A percentile compares a stretch with the other conserved stretches of the same genome.
These are phyloP conservation scores for Fusarium verrucosum DNA, from an alignment of 2,329 filamentous ascomycete species.

Conservation along the genomic window DNA sequence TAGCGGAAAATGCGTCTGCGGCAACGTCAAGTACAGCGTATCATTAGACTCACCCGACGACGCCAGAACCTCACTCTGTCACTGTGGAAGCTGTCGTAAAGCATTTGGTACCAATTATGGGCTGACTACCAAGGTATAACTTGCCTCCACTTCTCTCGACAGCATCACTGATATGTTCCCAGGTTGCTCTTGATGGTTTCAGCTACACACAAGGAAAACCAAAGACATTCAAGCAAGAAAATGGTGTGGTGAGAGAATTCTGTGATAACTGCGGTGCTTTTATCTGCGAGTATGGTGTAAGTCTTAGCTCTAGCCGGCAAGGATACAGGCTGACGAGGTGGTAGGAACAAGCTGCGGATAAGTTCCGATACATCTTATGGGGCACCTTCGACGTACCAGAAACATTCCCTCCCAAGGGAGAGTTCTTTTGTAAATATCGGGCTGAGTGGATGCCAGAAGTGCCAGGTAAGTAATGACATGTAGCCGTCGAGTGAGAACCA, in stretches of 20 bases:
- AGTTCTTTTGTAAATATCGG: slow-evolving; percentile 62
- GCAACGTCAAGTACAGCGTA: slow-evolving; percentile 20
- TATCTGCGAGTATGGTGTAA: slow-evolving; percentile 32
- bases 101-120: slow-evolving; percentile 31
- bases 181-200: slow-evolving; percentile 17
- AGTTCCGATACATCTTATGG: slow-evolving; percentile 55
- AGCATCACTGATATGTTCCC: accelerated
- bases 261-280: slow-evolving; percentile 29
- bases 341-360: slow-evolving; percentile 55
- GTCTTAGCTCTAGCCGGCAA: accelerated
- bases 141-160: accelerated
- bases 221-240: slow-evolving; percentile 23
- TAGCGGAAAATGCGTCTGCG: slow-evolving; percentile 22
- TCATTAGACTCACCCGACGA: slow-evolving; percentile 14
- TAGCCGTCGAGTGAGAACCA: accelerated
- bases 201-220: slow-evolving; percentile 15
- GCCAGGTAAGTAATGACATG: slow-evolving; percentile 5
- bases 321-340: not conserved
- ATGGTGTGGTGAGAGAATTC: slow-evolving; percentile 26
- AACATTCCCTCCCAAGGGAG: slow-evolving; percentile 60
- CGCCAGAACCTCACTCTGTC: slow-evolving; percentile 18
- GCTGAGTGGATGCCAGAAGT: slow-evolving; percentile 54
- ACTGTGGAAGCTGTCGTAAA: slow-evolving; percentile 19
- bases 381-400: slow-evolving; percentile 61
- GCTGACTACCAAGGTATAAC: slow-evolving; percentile 10